A percentile compares a stretch with the other conserved stretches of the same genome.
phyloP scores from a whole-genome alignment of 108 stramenopile genomes.

The Cyclotella baltica region DNA sequence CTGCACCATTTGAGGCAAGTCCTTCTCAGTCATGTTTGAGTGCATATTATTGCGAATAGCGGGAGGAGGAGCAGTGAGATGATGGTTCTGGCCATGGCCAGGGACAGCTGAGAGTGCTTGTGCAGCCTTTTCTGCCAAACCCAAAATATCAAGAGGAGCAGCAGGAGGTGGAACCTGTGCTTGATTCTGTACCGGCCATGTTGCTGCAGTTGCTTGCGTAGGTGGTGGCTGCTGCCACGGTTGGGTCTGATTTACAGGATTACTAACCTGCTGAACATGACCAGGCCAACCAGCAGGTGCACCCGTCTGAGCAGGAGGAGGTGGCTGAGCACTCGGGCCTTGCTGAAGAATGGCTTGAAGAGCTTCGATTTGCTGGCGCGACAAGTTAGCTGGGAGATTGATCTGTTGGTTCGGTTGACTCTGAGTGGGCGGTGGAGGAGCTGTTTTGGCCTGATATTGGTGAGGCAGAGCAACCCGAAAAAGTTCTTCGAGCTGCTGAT shows the following conservation, averaged over 20 bases:
- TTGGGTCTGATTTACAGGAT: neutral
- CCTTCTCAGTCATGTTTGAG: slow-evolving; percentile 55
- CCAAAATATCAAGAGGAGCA: slow-evolving; percentile 68
- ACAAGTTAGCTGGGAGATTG: slow-evolving; percentile 9
- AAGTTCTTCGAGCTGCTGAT: slow-evolving; percentile 44
- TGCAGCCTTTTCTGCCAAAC: slow-evolving; percentile 81
- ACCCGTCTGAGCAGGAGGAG: neutral
- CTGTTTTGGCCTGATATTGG: no score
- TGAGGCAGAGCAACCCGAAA: slow-evolving; percentile 27
- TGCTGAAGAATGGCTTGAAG: slow-evolving; percentile 17
- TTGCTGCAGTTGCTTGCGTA: neutral
- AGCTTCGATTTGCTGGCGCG: slow-evolving; percentile 6
- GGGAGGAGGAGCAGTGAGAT: slow-evolving; percentile 30
- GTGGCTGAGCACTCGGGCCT: slow-evolving; percentile 1
- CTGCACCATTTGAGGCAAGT: slow-evolving; percentile 68
- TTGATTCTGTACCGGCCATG: neutral
- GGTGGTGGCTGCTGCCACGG: neutral
- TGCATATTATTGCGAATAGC: neutral
- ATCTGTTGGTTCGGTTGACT: slow-evolving; percentile 16
- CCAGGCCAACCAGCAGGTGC: neutral
- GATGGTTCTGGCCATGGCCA: slow-evolving; percentile 21
- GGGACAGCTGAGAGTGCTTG: slow-evolving; percentile 61
- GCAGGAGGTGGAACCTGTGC: neutral
- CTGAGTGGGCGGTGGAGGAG: slow-evolving; percentile 25
- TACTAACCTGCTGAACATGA: neutral